Evolutionary conservation across 768 basidiomycete species (phyloP).

Genomic region (Amanita pallidorosea): DNA sequence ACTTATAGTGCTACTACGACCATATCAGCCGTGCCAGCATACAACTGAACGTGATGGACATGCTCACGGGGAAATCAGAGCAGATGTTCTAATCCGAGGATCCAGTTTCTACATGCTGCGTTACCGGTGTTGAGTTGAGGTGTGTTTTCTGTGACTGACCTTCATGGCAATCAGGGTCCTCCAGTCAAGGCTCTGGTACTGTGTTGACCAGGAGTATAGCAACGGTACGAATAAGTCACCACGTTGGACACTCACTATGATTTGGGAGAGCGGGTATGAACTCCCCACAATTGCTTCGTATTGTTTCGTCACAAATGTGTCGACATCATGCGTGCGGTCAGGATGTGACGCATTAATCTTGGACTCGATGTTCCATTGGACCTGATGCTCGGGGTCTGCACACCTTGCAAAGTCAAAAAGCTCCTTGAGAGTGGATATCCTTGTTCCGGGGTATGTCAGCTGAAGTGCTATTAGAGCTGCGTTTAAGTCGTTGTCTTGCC

Average conservation of each 20-base stretch:
- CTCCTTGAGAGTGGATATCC: conserved; percentile 63
- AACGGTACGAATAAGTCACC: not conserved
- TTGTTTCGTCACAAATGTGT: conserved; percentile 54
- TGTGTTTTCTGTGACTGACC: conserved; percentile 17
- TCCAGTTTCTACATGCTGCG: conserved; percentile 33
- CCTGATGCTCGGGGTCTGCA: conserved; percentile 49
- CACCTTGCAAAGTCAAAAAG: conserved; percentile 70
- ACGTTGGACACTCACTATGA: conserved; percentile 44
- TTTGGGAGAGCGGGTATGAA: conserved; percentile 40
- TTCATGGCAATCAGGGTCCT: conserved; percentile 66
- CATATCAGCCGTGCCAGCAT: not conserved
- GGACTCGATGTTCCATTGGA: conserved; percentile 73
- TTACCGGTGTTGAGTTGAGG: not conserved
- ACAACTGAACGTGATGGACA: not conserved
- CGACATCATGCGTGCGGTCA: conserved; percentile 39
- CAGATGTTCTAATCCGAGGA: conserved; percentile 44
- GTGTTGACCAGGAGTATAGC: not conserved
- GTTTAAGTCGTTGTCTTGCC: not conserved
- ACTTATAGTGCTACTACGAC: conserved; percentile 24
- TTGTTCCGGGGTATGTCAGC: conserved; percentile 56
- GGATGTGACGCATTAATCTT: conserved; percentile 51
- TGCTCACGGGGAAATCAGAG: conserved; percentile 54
- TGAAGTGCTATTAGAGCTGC: conserved; percentile 44
- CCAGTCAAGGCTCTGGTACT: conserved; percentile 85
- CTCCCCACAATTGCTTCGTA: conserved; percentile 47